Conservation (phyloP, 306 rosid genomes). For the Lathyrus oleraceus region DNA sequence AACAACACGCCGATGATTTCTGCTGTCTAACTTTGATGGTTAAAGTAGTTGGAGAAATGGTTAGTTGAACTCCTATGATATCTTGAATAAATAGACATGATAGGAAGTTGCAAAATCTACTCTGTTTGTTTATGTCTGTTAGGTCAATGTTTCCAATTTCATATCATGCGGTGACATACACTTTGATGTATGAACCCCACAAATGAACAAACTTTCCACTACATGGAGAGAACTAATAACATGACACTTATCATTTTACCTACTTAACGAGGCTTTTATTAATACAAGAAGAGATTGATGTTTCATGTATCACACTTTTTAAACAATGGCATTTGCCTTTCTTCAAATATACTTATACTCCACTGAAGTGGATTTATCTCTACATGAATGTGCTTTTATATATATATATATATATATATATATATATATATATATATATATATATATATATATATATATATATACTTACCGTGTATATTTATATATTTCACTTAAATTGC, state of each 20-base stretch:
- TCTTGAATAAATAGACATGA: slow-evolving; percentile 13
- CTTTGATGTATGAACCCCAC: background rate
- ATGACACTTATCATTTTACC: background rate
- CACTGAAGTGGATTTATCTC: too few relatives aligned
- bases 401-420: too few relatives aligned
- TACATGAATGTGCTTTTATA: too few relatives aligned
- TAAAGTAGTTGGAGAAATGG: background rate
- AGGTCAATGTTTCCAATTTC: background rate
- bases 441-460: too few relatives aligned
- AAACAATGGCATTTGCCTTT: background rate
- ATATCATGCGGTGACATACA: background rate
- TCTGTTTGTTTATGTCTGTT: background rate
- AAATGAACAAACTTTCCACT: background rate
- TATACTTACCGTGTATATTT: too few relatives aligned
- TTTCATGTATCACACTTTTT: background rate
- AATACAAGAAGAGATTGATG: background rate
- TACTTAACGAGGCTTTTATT: background rate
- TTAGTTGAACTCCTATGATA: background rate
- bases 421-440: too few relatives aligned
- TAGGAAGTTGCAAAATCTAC: background rate
- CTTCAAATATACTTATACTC: too few relatives aligned
- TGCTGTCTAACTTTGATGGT: slow-evolving; percentile 25
- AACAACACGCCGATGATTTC: slow-evolving; percentile 36
- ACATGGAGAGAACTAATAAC: background rate
- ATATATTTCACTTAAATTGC: too few relatives aligned